Evolutionary conservation across 768 basidiomycete species (phyloP).

Genomic region (Ephemerocybe angulata): DNA sequence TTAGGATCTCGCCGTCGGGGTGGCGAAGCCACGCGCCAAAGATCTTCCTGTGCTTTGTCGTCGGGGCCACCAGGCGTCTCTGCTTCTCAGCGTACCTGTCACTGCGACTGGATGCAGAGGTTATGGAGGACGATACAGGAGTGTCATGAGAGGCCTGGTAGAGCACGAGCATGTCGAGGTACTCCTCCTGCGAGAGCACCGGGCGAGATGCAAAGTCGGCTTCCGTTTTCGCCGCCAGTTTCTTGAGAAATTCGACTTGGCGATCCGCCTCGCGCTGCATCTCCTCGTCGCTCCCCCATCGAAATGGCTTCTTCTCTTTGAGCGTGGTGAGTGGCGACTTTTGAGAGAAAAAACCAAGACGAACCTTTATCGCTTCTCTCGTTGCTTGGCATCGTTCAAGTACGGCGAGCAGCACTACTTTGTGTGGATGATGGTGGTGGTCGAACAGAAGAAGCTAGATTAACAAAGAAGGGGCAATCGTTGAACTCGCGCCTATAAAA

Average conservation of each 20-base stretch:
- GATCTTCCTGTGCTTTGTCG: slow-evolving; percentile 20
- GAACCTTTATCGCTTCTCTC: background rate
- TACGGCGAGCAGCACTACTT: background rate
- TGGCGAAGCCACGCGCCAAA: slow-evolving; percentile 31
- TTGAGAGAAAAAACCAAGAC: no score
- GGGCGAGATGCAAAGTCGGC: background rate
- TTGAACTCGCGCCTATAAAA: background rate
- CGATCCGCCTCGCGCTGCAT: background rate
- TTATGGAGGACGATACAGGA: no score
- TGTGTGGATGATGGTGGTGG: background rate
- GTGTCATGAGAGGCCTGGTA: background rate
- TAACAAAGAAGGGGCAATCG: background rate
- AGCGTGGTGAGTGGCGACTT: no score
- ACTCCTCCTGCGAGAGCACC: background rate
- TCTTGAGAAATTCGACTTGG: background rate
- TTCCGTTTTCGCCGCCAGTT: background rate
- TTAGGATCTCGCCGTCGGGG: slow-evolving; percentile 21
- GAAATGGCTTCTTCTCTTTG: background rate
- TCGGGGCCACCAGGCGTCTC: slow-evolving; percentile 1
- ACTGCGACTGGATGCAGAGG: background rate
- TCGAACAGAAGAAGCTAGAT: background rate
- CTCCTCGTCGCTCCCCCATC: background rate
- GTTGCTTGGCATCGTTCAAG: background rate
- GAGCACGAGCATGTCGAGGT: slow-evolving; percentile 1
- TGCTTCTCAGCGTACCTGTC: slow-evolving; percentile 1